Percentiles rank a stretch among this genome's conserved stretches.
phyloP scores from a whole-genome alignment of 805 yeast genomes.

The Starmerella bombi region DNA sequence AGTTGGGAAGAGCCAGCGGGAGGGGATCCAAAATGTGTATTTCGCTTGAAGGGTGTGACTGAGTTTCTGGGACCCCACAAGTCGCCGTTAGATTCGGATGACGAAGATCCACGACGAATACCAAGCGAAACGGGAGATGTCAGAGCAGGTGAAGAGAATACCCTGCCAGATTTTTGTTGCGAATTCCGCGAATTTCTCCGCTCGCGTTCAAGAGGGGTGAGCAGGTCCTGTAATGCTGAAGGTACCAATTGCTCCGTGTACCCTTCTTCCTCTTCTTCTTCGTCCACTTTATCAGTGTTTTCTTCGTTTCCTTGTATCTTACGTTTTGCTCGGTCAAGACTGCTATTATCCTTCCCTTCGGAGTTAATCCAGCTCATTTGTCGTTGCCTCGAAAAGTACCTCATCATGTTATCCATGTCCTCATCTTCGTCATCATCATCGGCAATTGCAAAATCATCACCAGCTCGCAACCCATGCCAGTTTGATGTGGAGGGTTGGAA shows the following conservation, averaged over 20 bases:
- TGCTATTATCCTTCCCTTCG: too few species aligned
- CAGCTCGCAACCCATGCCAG: not conserved
- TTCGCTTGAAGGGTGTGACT: constrained; percentile 4
- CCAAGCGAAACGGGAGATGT: constrained; percentile 2
- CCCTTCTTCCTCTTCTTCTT: constrained; percentile 33
- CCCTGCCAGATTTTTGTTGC: constrained; percentile 12
- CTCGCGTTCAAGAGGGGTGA: constrained; percentile 69
- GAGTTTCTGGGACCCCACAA: constrained; percentile 9
- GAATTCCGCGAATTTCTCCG: constrained; percentile 47
- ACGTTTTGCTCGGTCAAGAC: too few species aligned
- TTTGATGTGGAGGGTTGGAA: not conserved
- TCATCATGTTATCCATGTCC: not conserved
- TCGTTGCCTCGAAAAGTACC: not conserved
- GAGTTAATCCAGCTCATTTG: too few species aligned
- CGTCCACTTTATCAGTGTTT: too few species aligned
- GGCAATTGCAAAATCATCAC: constrained; percentile 29
- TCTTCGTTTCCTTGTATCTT: not conserved
- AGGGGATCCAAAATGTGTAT: constrained; percentile 2
- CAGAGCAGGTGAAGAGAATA: constrained; percentile 10
- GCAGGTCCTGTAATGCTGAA: constrained; percentile 58
- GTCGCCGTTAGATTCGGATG: constrained; percentile 1
- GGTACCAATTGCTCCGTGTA: constrained; percentile 74
- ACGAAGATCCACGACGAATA: constrained; percentile 3
- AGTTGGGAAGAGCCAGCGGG: constrained; percentile 1
- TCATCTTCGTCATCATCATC: constrained; percentile 26